phyloP scores from a whole-genome alignment of 2,329 filamentous ascomycete genomes.

The Colletotrichum shisoi region DNA sequence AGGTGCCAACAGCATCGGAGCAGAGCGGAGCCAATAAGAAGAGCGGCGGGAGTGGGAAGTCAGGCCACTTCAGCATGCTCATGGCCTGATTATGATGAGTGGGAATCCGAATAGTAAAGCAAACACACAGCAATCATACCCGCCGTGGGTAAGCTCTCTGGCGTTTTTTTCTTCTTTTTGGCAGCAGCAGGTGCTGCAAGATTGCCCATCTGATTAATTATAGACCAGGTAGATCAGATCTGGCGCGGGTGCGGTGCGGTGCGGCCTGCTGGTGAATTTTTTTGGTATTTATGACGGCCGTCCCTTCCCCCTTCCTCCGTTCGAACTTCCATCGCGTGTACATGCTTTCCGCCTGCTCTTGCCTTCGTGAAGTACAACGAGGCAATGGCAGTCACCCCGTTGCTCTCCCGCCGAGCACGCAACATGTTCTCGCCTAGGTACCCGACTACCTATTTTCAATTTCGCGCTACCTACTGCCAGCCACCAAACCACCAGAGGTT shows the following conservation, averaged over 20 bases:
- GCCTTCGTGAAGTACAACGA: neutral
- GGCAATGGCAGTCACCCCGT: too few relatives aligned
- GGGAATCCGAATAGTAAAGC: slow-evolving; percentile 23
- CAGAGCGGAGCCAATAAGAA: slow-evolving; percentile 34
- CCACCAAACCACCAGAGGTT: too few relatives aligned
- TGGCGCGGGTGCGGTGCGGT: slow-evolving; percentile 2
- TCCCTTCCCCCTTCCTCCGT: neutral
- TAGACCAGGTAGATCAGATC: slow-evolving; percentile 28
- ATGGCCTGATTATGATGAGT: slow-evolving; percentile 39
- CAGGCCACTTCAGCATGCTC: slow-evolving; percentile 37
- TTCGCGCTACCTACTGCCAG: too few relatives aligned
- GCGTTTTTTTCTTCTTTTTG: neutral
- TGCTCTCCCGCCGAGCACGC: neutral
- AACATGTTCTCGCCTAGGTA: neutral
- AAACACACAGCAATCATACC: slow-evolving; percentile 26
- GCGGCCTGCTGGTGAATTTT: slow-evolving; percentile 1
- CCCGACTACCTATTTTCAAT: too few relatives aligned
- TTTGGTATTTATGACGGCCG: slow-evolving; percentile 13
- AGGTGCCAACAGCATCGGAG: slow-evolving; percentile 30
- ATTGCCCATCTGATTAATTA: slow-evolving; percentile 34
- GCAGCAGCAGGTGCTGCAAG: neutral
- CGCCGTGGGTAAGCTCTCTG: slow-evolving; percentile 15
- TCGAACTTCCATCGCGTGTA: neutral
- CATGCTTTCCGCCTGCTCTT: neutral
- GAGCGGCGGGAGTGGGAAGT: slow-evolving; percentile 30